These are phyloP conservation scores for Microbotryum saponariae DNA, from an alignment of 1,284 basidiomycete species.

Conservation along the genomic window DNA sequence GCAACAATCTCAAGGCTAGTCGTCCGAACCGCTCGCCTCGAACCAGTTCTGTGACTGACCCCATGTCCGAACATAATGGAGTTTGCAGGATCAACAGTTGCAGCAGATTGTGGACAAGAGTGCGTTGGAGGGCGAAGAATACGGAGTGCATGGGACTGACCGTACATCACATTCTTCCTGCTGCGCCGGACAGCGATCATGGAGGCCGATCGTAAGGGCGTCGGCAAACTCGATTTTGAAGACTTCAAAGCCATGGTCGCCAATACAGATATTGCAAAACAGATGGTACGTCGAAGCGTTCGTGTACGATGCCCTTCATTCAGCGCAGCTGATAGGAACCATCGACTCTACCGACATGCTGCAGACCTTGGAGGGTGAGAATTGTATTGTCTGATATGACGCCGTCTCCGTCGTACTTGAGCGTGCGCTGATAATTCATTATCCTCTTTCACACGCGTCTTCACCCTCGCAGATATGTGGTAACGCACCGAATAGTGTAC, in stretches of 20 bases:
- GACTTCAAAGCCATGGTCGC: conserved; percentile 96
- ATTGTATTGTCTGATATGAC: background rate
- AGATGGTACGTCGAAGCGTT: conserved; percentile 54
- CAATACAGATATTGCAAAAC: conserved; percentile 94
- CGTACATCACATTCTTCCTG: background rate
- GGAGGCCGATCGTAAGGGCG: conserved; percentile 97
- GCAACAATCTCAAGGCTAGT: conserved; percentile 85
- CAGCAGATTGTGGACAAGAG: conserved; percentile 99
- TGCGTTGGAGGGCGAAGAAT: background rate
- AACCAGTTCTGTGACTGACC: background rate
- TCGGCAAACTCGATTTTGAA: conserved; percentile 93
- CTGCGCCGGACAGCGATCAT: conserved; percentile 58
- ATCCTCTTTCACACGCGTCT: background rate
- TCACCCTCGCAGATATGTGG: conserved; percentile 18
- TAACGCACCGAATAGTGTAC: background rate
- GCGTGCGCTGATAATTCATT: background rate
- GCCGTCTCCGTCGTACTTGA: background rate
- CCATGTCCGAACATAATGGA: no score
- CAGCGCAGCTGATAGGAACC: background rate
- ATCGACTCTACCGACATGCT: background rate
- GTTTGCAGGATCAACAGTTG: conserved; percentile 78
- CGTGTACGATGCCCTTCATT: background rate
- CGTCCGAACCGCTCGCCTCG: no score
- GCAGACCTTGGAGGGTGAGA: background rate
- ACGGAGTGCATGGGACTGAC: background rate